Evolutionary conservation across 768 basidiomycete species (phyloP).

Genomic region (Glaciozyma antarctica): DNA sequence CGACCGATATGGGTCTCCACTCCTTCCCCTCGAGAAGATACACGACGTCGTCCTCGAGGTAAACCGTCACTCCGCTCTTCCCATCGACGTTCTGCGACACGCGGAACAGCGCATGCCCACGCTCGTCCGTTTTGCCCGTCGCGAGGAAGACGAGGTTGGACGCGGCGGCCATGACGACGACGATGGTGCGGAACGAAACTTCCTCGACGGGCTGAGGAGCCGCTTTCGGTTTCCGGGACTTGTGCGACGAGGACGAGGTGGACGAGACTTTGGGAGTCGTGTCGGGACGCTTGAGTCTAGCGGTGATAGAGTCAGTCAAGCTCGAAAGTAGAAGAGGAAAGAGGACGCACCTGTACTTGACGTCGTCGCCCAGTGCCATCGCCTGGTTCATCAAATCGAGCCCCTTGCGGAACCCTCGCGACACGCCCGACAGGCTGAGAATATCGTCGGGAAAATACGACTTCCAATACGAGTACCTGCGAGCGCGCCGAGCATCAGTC

Average conservation of each 20-base stretch:
- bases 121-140: slow-evolving; percentile 53
- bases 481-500: background rate
- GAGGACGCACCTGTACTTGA: slow-evolving; percentile 41
- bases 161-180: slow-evolving; percentile 75
- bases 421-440: slow-evolving; percentile 56
- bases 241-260: slow-evolving; percentile 37
- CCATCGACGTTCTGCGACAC: slow-evolving; percentile 71
- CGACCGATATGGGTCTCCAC: slow-evolving; percentile 67
- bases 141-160: slow-evolving; percentile 86
- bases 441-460: slow-evolving; percentile 60
- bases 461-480: slow-evolving; percentile 66
- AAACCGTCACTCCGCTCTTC: slow-evolving; percentile 67
- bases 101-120: slow-evolving; percentile 64
- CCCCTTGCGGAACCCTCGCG: slow-evolving; percentile 73
- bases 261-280: slow-evolving; percentile 13
- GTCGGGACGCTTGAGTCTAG: slow-evolving; percentile 27
- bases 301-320: background rate
- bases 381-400: slow-evolving; percentile 91
- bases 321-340: background rate
- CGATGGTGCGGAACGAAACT: slow-evolving; percentile 84
- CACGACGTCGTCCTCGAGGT: slow-evolving; percentile 85
- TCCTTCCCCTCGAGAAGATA: slow-evolving; percentile 58
- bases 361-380: slow-evolving; percentile 71
- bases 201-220: slow-evolving; percentile 42
- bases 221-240: slow-evolving; percentile 41